Conservation (phyloP, 2,329 filamentous ascomycete genomes). For the Falciphora oryzae region DNA sequence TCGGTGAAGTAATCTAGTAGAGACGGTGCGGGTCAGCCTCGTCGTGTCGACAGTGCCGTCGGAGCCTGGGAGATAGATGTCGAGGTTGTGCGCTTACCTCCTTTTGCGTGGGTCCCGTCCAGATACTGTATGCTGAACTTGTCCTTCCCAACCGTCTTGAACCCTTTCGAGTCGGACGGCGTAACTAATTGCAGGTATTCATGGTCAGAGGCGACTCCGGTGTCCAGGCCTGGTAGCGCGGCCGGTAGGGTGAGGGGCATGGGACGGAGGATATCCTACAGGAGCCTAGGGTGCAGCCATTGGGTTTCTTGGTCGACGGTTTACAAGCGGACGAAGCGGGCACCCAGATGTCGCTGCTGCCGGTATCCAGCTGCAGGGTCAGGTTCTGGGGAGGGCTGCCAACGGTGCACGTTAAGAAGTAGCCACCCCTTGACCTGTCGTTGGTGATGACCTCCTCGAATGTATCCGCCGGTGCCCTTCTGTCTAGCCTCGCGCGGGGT, state of each 20-base stretch:
- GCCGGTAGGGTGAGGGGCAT: neutral
- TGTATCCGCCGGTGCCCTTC: slow-evolving; percentile 29
- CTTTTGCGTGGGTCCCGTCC: slow-evolving; percentile 49
- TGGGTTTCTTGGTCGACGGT: slow-evolving; percentile 7
- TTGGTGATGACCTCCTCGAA: slow-evolving; percentile 40
- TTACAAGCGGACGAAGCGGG: slow-evolving; percentile 36
- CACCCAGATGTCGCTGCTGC: slow-evolving; percentile 61
- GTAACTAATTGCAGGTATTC: slow-evolving; percentile 34
- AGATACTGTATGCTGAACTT: slow-evolving; percentile 57
- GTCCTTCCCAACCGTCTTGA: slow-evolving; percentile 32
- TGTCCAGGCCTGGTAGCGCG: neutral
- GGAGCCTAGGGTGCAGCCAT: slow-evolving; percentile 21
- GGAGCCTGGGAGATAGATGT: slow-evolving; percentile 35
- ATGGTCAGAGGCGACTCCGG: neutral
- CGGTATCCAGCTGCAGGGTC: slow-evolving; percentile 57
- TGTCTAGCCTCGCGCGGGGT: slow-evolving; percentile 21
- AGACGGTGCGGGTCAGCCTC: neutral
- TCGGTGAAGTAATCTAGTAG: slow-evolving; percentile 48
- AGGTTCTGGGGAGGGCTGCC: slow-evolving; percentile 53
- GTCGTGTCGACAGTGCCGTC: neutral
- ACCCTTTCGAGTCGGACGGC: slow-evolving; percentile 39
- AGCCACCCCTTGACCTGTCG: slow-evolving; percentile 39
- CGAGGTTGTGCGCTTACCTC: slow-evolving; percentile 24
- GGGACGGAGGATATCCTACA: slow-evolving; percentile 17
- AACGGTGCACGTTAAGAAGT: slow-evolving; percentile 51